phyloP scores from a whole-genome alignment of 768 basidiomycete species.

The Mrakia gelida region DNA sequence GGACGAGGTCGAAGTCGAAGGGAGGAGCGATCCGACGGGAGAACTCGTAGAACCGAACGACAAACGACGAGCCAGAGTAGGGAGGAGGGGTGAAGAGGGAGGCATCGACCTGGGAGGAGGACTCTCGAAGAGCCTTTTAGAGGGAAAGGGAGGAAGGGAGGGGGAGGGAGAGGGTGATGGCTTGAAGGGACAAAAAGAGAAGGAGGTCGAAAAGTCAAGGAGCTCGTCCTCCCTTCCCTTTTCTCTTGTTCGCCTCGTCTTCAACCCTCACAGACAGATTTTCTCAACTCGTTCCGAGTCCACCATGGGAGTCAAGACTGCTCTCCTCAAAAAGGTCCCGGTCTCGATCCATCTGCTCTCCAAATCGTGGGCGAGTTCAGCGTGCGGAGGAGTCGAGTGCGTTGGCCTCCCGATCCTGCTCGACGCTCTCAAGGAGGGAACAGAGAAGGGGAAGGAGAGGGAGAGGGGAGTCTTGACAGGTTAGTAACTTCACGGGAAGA shows the following conservation, averaged over 20 bases:
- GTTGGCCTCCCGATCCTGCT: conserved; percentile 13
- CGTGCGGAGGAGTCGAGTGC: conserved; percentile 18
- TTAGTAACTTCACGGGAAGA: neutral
- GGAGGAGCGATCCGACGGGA: neutral
- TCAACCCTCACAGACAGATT: neutral
- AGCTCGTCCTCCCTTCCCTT: neutral
- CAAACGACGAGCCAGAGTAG: neutral
- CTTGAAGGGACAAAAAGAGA: neutral
- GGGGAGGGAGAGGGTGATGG: neutral
- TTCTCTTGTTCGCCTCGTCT: neutral
- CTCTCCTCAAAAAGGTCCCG: conserved; percentile 5
- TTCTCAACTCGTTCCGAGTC: neutral
- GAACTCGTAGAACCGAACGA: conserved; percentile 8
- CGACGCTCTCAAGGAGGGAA: conserved; percentile 22
- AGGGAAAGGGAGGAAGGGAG: neutral
- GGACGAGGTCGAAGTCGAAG: neutral
- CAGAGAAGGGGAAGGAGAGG: neutral
- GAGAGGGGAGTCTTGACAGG: conserved; percentile 24
- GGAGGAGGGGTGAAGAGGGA: neutral
- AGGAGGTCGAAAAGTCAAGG: neutral
- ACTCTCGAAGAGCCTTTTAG: neutral
- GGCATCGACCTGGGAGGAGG: neutral
- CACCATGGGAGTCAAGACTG: conserved; percentile 10
- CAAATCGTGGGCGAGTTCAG: conserved; percentile 11
- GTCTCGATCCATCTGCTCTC: conserved; percentile 8